Conservation (phyloP, 495 filamentous ascomycete species). For the Geopyxis carbonaria region DNA sequence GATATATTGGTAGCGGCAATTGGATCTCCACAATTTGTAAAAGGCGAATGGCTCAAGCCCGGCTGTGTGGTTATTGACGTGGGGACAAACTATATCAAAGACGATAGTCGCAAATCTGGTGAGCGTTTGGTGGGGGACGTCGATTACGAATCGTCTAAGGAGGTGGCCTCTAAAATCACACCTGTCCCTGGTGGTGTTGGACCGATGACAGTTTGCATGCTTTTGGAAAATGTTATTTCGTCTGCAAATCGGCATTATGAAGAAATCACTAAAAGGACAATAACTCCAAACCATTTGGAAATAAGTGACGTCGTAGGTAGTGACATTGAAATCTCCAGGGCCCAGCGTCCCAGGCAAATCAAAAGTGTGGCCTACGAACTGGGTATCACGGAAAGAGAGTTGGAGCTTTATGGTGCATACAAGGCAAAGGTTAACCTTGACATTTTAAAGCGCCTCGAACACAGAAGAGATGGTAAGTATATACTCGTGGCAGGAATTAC, state of each 20-base stretch:
- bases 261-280: constrained; percentile 54
- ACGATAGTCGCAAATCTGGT: constrained; percentile 84
- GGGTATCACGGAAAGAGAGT: constrained; percentile 66
- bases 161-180: constrained; percentile 89
- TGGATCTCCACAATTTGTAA: constrained; percentile 69
- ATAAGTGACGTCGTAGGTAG: constrained; percentile 65
- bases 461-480: constrained; percentile 77
- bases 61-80: constrained; percentile 94
- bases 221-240: constrained; percentile 83
- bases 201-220: constrained; percentile 96
- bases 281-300: constrained; percentile 63
- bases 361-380: constrained; percentile 68
- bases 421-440: constrained; percentile 86
- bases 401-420: constrained; percentile 85
- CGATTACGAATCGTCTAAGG: constrained; percentile 66
- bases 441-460: constrained; percentile 62
- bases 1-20: constrained; percentile 88
- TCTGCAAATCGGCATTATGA: constrained; percentile 68
- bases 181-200: constrained; percentile 94
- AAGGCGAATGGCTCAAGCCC: constrained; percentile 87
- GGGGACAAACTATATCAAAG: constrained; percentile 90
- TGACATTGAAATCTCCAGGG: constrained; percentile 80
- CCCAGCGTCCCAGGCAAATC: constrained; percentile 79
- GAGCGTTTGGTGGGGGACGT: constrained; percentile 91
- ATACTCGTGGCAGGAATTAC: constrained; percentile 90